Evolutionary conservation across 352 stramenopile species (phyloP).

Genomic region (Pythium rishiriense): DNA sequence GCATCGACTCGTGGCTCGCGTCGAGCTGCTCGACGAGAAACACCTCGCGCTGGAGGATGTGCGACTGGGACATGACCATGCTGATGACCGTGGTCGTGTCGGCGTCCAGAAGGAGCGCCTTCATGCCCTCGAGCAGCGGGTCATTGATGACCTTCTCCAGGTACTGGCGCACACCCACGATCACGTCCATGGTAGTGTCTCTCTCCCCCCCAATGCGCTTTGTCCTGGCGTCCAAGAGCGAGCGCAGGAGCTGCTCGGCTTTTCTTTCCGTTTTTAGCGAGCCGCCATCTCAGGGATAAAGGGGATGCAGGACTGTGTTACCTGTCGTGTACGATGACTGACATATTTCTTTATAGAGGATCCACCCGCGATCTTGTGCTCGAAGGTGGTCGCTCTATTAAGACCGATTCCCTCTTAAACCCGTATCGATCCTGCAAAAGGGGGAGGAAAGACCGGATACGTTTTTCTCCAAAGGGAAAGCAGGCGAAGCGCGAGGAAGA

Average conservation of each 20-base stretch:
- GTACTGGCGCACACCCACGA: conserved; percentile 70
- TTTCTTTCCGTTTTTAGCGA: conserved; percentile 30
- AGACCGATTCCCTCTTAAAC: conserved; percentile 17
- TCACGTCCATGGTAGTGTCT: conserved; percentile 69
- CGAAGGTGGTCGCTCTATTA: conserved; percentile 13
- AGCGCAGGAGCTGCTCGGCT: background rate
- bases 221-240: background rate
- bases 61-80: conserved; percentile 95
- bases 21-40: conserved; percentile 95
- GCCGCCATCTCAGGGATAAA: conserved; percentile 20
- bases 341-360: conserved; percentile 15
- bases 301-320: conserved; percentile 1
- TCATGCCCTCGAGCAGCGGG: conserved; percentile 93
- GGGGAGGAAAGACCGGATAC: conserved; percentile 30
- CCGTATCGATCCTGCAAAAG: conserved; percentile 10
- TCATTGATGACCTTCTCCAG: conserved; percentile 84
- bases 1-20: conserved; percentile 79
- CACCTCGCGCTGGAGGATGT: conserved; percentile 95
- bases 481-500: background rate
- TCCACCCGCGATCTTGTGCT: conserved; percentile 26
- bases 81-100: conserved; percentile 95
- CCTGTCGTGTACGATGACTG: background rate
- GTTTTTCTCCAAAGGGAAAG: conserved; percentile 15
- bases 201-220: too few relatives aligned
- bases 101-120: conserved; percentile 95